phyloP scores from a whole-genome alignment of 257 asterid genomes.

The Primulina huaijiensis region DNA sequence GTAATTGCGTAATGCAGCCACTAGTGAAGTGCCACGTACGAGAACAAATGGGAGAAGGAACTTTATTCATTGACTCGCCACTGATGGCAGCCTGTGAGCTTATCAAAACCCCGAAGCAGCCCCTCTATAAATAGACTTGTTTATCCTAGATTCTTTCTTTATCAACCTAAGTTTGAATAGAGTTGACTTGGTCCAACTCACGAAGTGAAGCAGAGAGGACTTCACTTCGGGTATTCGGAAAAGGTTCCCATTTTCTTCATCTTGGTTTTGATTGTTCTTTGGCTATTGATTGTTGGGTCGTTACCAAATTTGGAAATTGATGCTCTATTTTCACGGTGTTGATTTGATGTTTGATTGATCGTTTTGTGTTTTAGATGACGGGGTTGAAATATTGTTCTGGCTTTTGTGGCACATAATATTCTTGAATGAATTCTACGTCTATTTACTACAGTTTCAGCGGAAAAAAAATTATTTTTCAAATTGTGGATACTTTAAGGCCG shows the following conservation, averaged over 20 bases:
- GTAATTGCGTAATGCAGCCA: neutral
- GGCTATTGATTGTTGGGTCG: neutral
- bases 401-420: neutral
- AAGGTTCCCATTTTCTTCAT: neutral
- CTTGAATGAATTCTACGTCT: neutral
- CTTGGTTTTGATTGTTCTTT: neutral
- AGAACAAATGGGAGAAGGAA: neutral
- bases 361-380: neutral
- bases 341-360: neutral
- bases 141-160: neutral
- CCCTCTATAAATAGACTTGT: neutral
- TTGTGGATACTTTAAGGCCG: neutral
- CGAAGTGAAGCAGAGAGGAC: neutral
- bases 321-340: neutral
- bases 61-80: neutral
- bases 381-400: neutral
- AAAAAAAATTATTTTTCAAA: too few species aligned
- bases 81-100: neutral
- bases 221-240: neutral
- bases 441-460: neutral
- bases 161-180: neutral
- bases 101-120: neutral
- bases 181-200: neutral
- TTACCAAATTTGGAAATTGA: neutral
- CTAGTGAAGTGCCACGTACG: neutral